A percentile compares a stretch with the other conserved stretches of the same genome.
phyloP scores from a whole-genome alignment of 2,329 filamentous ascomycete genomes.

The Triangularia setosa region DNA sequence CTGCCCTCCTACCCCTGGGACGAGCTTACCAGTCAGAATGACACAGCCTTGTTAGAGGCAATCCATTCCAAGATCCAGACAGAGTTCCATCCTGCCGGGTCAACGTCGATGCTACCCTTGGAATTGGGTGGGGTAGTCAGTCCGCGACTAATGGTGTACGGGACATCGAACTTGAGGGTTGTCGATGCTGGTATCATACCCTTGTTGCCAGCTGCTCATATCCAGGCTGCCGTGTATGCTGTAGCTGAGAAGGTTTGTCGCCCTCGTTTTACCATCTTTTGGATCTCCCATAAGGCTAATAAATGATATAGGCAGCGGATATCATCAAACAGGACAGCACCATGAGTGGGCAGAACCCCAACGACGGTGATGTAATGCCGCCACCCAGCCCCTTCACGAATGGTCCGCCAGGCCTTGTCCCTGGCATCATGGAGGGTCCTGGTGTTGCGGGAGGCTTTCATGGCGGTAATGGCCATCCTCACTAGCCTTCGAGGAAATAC shows the following conservation, averaged over 20 bases:
- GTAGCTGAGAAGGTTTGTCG: constrained; percentile 19
- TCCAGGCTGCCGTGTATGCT: constrained; percentile 19
- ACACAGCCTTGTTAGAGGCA: constrained; percentile 38
- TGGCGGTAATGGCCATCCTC: neutral
- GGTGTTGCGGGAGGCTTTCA: neutral
- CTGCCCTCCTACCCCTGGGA: constrained; percentile 39
- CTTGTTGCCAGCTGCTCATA: constrained; percentile 17
- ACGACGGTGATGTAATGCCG: neutral
- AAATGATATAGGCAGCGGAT: constrained; percentile 15
- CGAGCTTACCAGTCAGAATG: constrained; percentile 14
- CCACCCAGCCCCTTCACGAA: neutral
- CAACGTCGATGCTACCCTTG: constrained; percentile 22
- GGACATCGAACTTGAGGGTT: constrained; percentile 15
- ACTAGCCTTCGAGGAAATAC: neutral
- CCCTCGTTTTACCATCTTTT: neutral
- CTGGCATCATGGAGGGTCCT: neutral
- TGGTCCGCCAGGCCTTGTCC: neutral
- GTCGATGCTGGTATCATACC: constrained; percentile 21
- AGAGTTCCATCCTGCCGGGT: constrained; percentile 27
- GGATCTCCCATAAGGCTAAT: too few relatives aligned
- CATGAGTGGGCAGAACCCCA: neutral
- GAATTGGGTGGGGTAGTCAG: constrained; percentile 18
- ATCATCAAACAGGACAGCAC: constrained; percentile 17
- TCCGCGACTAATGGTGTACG: constrained; percentile 18
- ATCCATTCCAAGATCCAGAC: constrained; percentile 24